Base-by-base conservation (phyloP, 2,329 filamentous ascomycete species). In the Fusarium sp. region DNA sequence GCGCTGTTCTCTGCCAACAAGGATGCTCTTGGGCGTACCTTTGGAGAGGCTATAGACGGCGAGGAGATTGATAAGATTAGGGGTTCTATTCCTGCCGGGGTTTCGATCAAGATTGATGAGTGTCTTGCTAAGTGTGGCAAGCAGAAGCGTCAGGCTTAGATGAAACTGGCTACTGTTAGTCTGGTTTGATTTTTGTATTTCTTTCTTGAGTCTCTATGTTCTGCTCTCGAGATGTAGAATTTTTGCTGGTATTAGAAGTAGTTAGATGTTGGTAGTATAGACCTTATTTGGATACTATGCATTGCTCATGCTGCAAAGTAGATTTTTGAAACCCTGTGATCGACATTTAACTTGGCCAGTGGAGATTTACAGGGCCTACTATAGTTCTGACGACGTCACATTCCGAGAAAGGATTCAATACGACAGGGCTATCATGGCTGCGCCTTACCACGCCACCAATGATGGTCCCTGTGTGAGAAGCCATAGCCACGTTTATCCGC, bases 61-160 rank as follows among this genome's bases (percentile, higher is more conserved):
- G 79, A 78, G 41, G 79, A 85, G 63, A 76, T 85, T 27, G 82
- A 82, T 15, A 75, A 73, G 51, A 80, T 86, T 62, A 77, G 79
- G 65, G 65, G 67, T 1, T 57, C 76, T 22, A 65, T 74, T 54
- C 85, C 86, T 11, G 71, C 73, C 10, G 83, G 81, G 46, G 76
- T 87, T 41, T 83, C 84, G 2, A 74, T 80, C 35, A 85, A 84
- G 65, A 80, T 88, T 17, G 82, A 87, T 67, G 71, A 79, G 62
- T 89, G 87, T 73, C 75, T 87, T 25, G 41, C 60, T 17, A 73
- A 72, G 62, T 74, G 72, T 23, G 59, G 71, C 35, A 73, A 70
- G 47, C 74, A 77, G 65, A 84, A 79, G 73, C 87, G 85, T 9
- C 39, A 53, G 32, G 45, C 9, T 51, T 67, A 45, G 23, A 14